Percentiles rank a stretch among this genome's conserved stretches.
Evolutionary conservation across 73 alveolate genomes (phyloP).

Genomic region (Urostyla sp.): DNA sequence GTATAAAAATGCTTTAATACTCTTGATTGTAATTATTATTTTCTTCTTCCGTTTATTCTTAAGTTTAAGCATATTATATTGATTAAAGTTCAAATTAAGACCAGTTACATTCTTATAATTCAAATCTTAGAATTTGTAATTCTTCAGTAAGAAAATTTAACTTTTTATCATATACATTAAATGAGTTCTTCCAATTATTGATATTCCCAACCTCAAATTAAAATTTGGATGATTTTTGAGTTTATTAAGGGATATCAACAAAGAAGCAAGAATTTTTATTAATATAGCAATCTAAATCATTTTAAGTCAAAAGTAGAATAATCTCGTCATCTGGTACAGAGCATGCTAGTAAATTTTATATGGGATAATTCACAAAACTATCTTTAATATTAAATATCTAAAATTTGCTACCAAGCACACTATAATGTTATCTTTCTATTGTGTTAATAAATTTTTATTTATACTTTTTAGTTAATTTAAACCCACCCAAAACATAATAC

Average conservation of each 20-base stretch:
- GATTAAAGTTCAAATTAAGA: background rate
- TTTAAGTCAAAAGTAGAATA: background rate
- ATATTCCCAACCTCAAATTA: conserved; percentile 21
- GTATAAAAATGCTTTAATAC: background rate
- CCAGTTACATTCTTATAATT: conserved; percentile 38
- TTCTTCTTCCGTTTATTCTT: conserved; percentile 5
- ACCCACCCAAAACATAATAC: conserved; percentile 43
- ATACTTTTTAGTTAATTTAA: conserved; percentile 14
- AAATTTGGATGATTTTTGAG: background rate
- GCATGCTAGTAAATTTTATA: background rate
- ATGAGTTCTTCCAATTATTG: conserved; percentile 36
- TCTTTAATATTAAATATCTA: background rate
- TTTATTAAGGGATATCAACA: background rate
- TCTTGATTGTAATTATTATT: background rate
- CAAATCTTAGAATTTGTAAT: conserved; percentile 30
- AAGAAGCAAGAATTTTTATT: background rate
- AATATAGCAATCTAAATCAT: background rate
- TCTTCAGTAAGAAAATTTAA: conserved; percentile 40
- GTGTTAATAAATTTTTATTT: conserved; percentile 16
- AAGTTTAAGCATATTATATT: background rate
- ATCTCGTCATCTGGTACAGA: conserved; percentile 29
- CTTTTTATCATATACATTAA: conserved; percentile 3
- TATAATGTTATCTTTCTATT: conserved; percentile 26
- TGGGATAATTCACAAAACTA: background rate
- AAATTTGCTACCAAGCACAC: conserved; percentile 12